Evolutionary conservation across 352 stramenopile genomes (phyloP), one percentile per base, ranked within the genome.

Genomic region (Phytophthora macrochlamydospora): DNA sequence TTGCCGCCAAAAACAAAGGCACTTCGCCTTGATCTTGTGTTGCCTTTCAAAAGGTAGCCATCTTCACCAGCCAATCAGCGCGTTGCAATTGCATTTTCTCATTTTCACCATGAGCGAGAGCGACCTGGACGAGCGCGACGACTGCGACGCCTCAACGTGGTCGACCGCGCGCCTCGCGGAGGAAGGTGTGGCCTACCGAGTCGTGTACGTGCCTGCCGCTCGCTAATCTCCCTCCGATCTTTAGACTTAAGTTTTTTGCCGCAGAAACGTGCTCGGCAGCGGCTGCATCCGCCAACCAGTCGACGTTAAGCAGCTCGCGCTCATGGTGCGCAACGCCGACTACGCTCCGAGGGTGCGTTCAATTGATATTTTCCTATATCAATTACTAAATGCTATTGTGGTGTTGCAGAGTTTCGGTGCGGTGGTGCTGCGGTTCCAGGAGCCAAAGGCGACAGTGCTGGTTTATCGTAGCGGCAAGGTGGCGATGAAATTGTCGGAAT

Each of bases 401-500:
- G 5, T 30, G 30, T 52, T 24, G 8, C 52, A 91, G 83, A 73
- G 78, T 43, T 93, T 93, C 50, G 80, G 64, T n/a, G 82, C 82
- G 7, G 51, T 93, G 45, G 68, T 91, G 28, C 75, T 92, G 60
- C 84, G 84, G 49, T 92, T 90, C 63, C 69, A 79, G 43, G 51
- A 69, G 9, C 84, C 85, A 28, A 71, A 73, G 7, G 85, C 82
- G 28, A 90, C 82, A 2, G 64, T 90, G 31, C 56, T 91, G 14
- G 46, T 85, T 31, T 93, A 93, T 55, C 67, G 75, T 18, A 91
- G 82, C 50, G 85, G 85, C 30, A 93, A 91, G 69, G 84, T 89
- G 30, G 12, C 56, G 31, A 4, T 33, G 9, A 18, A n/a, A 2
- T n/a, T 12, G 24, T 29, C 55, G 38, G 1, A 45, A 14, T 56